Evolutionary conservation across 2,329 filamentous ascomycete genomes (phyloP).

Genomic region (Alternaria infectoria): DNA sequence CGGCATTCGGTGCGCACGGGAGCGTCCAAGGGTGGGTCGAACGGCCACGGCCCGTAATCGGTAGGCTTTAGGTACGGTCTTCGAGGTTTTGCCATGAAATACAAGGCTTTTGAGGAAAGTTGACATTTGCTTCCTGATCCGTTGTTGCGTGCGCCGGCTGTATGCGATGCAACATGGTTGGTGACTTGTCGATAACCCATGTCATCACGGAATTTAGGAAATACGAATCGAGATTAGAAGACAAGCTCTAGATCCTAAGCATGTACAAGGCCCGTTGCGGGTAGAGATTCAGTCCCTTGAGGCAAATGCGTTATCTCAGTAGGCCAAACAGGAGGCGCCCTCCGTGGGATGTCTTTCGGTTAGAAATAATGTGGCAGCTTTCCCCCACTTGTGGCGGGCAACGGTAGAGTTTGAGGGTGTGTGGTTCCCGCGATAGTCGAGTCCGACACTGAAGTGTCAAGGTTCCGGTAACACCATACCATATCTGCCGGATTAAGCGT

Average conservation of each 20-base stretch:
- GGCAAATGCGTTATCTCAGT: neutral
- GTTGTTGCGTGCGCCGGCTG: constrained; percentile 8
- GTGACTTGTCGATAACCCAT: neutral
- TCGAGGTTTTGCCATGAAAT: neutral
- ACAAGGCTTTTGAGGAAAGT: neutral
- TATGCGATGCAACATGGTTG: neutral
- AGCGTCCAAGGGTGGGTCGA: constrained; percentile 14
- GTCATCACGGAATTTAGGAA: neutral
- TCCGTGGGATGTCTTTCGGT: neutral
- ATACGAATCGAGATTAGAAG: neutral
- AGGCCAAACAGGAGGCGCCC: neutral
- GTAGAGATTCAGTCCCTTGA: neutral
- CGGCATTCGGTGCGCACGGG: constrained; percentile 18
- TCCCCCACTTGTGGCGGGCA: neutral
- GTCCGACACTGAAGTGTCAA: neutral
- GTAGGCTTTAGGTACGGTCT: neutral
- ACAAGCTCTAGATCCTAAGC: neutral
- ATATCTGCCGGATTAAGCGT: constrained; percentile 11
- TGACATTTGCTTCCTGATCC: constrained; percentile 7
- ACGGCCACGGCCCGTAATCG: constrained; percentile 27
- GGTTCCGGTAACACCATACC: constrained; percentile 1
- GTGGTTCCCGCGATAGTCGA: constrained; percentile 1
- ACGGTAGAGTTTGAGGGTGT: neutral
- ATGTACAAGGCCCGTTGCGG: neutral
- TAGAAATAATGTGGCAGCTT: neutral